Conservation (phyloP, 208 protist species). For the Crithidia acanthocephali region DNA sequence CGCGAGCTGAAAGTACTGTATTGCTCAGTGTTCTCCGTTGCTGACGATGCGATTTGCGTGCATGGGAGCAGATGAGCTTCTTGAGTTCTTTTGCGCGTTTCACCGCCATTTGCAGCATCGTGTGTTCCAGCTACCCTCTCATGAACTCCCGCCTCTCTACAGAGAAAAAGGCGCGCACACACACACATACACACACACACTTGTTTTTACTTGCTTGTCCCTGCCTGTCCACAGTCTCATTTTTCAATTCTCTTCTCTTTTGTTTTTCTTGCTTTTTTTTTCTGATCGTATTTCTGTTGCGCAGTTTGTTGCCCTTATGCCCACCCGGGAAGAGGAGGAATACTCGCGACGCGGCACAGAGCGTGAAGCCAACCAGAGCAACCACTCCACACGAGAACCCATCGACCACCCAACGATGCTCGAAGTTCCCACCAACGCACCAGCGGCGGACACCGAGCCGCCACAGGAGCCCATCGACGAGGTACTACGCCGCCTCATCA, state of each 20-base stretch:
- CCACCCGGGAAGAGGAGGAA: neutral
- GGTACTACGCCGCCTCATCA: slow-evolving; percentile 34
- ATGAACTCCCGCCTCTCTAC: too few relatives aligned
- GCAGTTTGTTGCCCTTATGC: neutral
- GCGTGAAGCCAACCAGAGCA: neutral
- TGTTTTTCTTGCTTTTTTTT: neutral
- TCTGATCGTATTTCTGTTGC: neutral
- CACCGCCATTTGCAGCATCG: too few relatives aligned
- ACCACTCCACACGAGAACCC: neutral
- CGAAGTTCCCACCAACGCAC: neutral
- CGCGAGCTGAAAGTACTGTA: too few relatives aligned
- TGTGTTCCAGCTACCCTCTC: too few relatives aligned
- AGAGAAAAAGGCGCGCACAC: too few relatives aligned
- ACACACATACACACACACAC: too few relatives aligned
- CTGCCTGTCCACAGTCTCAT: too few relatives aligned
- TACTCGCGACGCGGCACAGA: neutral
- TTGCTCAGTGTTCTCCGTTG: too few relatives aligned
- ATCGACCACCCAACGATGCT: neutral
- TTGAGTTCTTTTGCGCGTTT: too few relatives aligned
- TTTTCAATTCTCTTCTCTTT: neutral
- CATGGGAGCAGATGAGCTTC: too few relatives aligned
- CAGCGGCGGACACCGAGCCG: neutral
- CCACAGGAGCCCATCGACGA: slow-evolving; percentile 25
- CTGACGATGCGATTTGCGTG: too few relatives aligned
- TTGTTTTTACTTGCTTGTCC: too few relatives aligned